Evolutionary conservation across 139 green algal species (phyloP), one percentile per base, ranked within the genome.

Genomic region (Closterium sp.): DNA sequence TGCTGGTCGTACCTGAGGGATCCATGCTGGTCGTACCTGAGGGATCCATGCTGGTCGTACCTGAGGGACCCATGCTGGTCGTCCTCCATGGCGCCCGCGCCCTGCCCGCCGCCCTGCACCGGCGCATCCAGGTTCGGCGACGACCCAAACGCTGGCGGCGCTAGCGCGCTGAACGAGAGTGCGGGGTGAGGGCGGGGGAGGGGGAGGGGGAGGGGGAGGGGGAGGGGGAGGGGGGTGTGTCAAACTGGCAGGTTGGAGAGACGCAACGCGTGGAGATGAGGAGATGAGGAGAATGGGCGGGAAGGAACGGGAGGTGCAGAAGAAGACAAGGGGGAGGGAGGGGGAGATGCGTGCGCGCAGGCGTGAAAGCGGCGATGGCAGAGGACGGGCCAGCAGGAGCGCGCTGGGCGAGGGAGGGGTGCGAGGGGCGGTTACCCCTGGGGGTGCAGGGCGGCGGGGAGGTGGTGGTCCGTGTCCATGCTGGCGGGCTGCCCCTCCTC

Each of bases 81-180:
- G 55, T 25, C 55, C 2, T 28, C 55, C 55, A 76, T 76, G 55
- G 12, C 55, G 16, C 55, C 38, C 38, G 38, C 55, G 55, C 55
- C 55, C 3, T 76, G 55, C 55, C 55, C 55, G 55, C 55, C 55
- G 55, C 55, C 88, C 25, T 25, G 30, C 35, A 32, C 92, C 32
- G 93, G 31, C 28, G 86, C 43, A 43, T 94, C 92, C 89, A 94
- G 89, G 34, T 94, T 94, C 12, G 92, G 92, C 21, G 92, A 94
- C 23, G 92, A 94, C 19, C 92, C 92, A 30, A 94, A 94, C 34
- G 92, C 89, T 30, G 92, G 92, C 0, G 92, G 81, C 23, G 55
- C 55, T 76, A 76, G 55, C 55, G 25, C 25, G 12, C 55, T 76
- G 55, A 23, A 28, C 16, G 87, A 90, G 87, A 85, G 23, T 87